Conservation (phyloP, 805 yeast species). For the Starmerella apis region DNA sequence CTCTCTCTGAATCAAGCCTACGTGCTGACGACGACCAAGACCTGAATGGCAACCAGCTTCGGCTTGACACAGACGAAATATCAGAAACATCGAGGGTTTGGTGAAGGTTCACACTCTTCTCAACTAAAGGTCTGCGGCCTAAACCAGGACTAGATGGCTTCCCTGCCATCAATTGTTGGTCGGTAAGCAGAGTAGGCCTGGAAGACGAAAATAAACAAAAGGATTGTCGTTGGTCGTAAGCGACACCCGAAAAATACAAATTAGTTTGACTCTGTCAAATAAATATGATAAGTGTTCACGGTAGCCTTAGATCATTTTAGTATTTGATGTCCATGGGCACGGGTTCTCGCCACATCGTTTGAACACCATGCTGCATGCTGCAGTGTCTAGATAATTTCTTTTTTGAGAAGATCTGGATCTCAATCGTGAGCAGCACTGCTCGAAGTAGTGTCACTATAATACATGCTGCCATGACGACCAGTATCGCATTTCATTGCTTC, state of each 20-base stretch:
- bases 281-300: not conserved
- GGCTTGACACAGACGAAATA: not conserved
- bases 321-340: not conserved
- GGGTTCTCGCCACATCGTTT: conserved; percentile 2
- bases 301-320: not conserved
- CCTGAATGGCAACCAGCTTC: conserved; percentile 11
- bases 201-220: not conserved
- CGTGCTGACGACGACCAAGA: not conserved
- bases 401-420: not conserved
- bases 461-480: conserved; percentile 24
- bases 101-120: not conserved
- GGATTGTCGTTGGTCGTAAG: not conserved
- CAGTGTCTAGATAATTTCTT: not conserved
- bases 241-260: not conserved
- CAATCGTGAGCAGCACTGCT: conserved; percentile 1
- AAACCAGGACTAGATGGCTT: not conserved
- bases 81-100: not conserved
- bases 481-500: conserved; percentile 58
- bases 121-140: not conserved
- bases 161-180: not conserved
- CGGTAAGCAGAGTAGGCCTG: not conserved
- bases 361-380: not conserved
- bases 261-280: not conserved
- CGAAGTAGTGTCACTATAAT: conserved; percentile 7
- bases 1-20: not conserved